Evolutionary conservation across 2,329 filamentous ascomycete species (phyloP), one percentile per base, ranked within the genome.

Genomic region (Clonostachys solani): DNA sequence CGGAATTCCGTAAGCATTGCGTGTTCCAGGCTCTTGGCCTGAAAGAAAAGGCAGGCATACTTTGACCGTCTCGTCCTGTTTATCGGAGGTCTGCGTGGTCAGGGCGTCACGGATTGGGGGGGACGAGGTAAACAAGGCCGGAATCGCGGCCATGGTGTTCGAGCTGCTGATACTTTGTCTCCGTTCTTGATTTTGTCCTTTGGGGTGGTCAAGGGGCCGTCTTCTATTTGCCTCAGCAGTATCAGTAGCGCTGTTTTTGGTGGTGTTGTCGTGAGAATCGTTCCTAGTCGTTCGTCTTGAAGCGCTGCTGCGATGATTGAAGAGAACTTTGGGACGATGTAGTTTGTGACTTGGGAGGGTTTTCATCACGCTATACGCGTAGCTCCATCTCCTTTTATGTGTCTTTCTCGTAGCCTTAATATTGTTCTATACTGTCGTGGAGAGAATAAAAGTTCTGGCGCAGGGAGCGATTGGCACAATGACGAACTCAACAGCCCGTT

Each of bases 1-100:
- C 13, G 90, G 88, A 35, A 96, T 71, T 13, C 90, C 91, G 62
- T 85, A 74, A 45, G 69, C 69, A 67, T 95, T 96, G 67, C 80
- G 77, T 12, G 12, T 15, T 33, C 45, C 50, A 16, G 68, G 64
- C 43, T 73, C 72, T 47, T 75, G 69, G 47, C 73, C 75, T 40
- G 69, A 74, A 69, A 95, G 73, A 53, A 84, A 86, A 1, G 86
- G 84, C 33, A 91, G 67, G 57, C 88, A 88, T 57, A 80, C 77
- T 36, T 81, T 67, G 47, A 89, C 71, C 0, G 87, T 92, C 47
- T 81, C 72, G 49, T 86, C 77, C 65, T 95, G 89, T 29, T 80
- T 62, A 44, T 66, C 61, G 2, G 87, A 90, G 19, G 87, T 88
- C 50, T 80, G 71, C 5, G 91, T 94, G 43, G 69, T 62, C 44